Conservation (phyloP, 225 moss, liverwort and hornwort genomes). For the Bryum argenteum region DNA sequence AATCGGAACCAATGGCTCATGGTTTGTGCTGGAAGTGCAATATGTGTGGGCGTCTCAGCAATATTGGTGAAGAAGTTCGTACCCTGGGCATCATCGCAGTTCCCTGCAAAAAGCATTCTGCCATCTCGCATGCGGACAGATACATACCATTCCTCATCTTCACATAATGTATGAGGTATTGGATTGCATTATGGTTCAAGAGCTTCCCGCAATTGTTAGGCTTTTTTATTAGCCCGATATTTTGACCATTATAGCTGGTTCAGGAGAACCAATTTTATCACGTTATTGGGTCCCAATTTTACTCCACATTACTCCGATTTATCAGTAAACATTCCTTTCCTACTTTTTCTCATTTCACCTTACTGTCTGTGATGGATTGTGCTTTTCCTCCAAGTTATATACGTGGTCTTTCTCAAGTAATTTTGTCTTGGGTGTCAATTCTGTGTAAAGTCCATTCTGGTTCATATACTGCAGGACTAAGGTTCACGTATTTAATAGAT, state of each 20-base stretch:
- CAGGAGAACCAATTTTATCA: constrained; percentile 4
- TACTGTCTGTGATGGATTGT: not conserved
- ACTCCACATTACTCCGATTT: not conserved
- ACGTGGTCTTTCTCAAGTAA: not conserved
- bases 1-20: constrained; percentile 67
- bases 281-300: constrained; percentile 6
- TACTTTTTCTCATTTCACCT: not conserved
- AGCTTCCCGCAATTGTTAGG: not conserved
- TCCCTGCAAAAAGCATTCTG: constrained; percentile 30
- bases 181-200: constrained; percentile 20
- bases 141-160: constrained; percentile 25
- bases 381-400: not conserved
- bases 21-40: constrained; percentile 65
- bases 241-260: constrained; percentile 1
- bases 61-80: constrained; percentile 62
- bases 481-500: not conserved
- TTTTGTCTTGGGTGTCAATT: not conserved
- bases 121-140: constrained; percentile 29
- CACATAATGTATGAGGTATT: constrained; percentile 32
- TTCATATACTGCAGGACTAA: not conserved
- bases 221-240: constrained; percentile 7
- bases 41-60: constrained; percentile 76
- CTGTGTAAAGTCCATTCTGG: not conserved
- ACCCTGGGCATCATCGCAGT: constrained; percentile 57
- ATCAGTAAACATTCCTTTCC: constrained; percentile 21